Base-by-base conservation (phyloP, 768 basidiomycete genomes). In the Suillus fuscotomentosus region DNA sequence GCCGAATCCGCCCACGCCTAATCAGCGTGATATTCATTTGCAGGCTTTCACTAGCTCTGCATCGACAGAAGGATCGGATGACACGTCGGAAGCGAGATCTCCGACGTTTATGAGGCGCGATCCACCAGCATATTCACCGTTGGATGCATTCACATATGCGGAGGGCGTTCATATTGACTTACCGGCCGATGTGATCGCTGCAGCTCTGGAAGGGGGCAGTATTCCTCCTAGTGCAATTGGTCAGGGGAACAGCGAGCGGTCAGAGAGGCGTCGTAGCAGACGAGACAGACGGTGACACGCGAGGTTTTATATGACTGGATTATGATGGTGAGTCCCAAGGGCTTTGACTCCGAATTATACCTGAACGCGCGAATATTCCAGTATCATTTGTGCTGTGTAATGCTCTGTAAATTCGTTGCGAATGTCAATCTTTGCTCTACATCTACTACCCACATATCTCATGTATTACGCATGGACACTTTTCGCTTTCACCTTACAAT, bases 81-180 rank as follows among this genome's bases (percentile, higher is more conserved):
- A 72, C 60, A 31, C 75, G 64, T 69, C 79, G 69, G 71, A 77
- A 68, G 65, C 75, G 39, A 42, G 39, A 34, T 67, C 68, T 62
- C 71, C 76, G 31, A 70, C 79, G 27, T 61, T 86, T 54, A 78
- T 79, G 64, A 81, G 88, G 69, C 83, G 85, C 63, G 89, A 91
- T 66, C 93, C 93, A 24, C 94, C 94, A 31, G 91, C 90, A 20
- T 95, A 95, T 77, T 93, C 92, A 7, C 92, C 93, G n/a, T 77
- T 94, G 71, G 92, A 94, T 72, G 88, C 92, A n/a, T 91, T 82
- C 69, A 84, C 87, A 31, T 93, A 94, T 70, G 81, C 88, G 60
- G 94, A 94, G 48, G 95, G 95, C 38, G 92, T 97, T n/a, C 92
- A 92, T 60, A 88, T 96, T 56, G 94, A 97, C 76, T 81, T 97